phyloP scores from a whole-genome alignment of 441 rosid species.

The Euphorbia celastroides region DNA sequence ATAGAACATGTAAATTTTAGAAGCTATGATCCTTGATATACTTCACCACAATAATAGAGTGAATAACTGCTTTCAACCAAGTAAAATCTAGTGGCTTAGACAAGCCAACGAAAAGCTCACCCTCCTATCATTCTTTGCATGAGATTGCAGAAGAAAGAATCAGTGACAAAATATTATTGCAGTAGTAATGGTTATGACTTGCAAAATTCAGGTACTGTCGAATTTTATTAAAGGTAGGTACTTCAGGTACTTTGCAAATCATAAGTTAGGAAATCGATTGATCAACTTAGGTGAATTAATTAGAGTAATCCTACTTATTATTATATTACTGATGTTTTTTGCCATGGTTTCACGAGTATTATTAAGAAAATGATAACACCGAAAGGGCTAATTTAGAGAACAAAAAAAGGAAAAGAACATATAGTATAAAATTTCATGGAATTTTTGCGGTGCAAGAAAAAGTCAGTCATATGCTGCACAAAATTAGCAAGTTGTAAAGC shows the following conservation, averaged over 20 bases:
- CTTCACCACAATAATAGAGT: background rate
- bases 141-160: constrained; percentile 91
- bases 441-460: too few species aligned
- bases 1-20: background rate
- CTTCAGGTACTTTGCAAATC: background rate
- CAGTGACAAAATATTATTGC: constrained; percentile 94
- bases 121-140: constrained; percentile 92
- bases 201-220: background rate
- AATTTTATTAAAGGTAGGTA: background rate
- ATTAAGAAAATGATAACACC: background rate
- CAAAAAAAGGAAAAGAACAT: background rate
- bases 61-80: background rate
- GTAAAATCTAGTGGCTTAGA: background rate
- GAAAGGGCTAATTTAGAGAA: background rate
- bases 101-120: constrained; percentile 37
- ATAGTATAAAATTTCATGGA: background rate
- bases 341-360: too few species aligned
- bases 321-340: too few species aligned
- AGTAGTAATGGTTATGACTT: constrained; percentile 91
- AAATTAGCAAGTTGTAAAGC: too few species aligned
- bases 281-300: too few species aligned
- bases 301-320: too few species aligned
- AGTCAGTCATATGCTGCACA: too few species aligned
- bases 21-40: background rate
- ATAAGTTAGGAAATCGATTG: background rate